Percentiles rank a stretch among this genome's conserved stretches.
Conservation (phyloP, 345 rosid genomes). For the Ceriops zippeliana region DNA sequence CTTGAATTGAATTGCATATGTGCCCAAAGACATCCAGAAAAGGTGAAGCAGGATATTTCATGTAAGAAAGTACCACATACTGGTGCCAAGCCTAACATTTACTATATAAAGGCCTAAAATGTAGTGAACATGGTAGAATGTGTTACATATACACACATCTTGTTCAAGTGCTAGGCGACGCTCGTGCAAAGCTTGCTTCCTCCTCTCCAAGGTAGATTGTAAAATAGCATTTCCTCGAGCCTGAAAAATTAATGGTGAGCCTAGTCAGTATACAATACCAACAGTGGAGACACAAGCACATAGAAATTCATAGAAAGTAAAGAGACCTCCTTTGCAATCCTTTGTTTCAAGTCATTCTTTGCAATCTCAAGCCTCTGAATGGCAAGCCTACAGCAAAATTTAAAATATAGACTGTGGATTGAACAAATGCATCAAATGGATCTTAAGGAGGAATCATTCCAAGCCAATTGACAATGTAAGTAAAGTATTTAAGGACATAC, state of each 20-base stretch:
- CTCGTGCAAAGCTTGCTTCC: constrained; percentile 98
- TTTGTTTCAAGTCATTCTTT: constrained; percentile 86
- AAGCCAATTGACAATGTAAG: not conserved
- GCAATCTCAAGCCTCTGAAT: constrained; percentile 94
- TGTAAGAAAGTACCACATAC: not conserved
- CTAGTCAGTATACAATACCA: constrained; percentile 25
- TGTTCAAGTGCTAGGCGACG: constrained; percentile 97
- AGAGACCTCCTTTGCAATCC: constrained; percentile 93
- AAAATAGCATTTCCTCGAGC: constrained; percentile 96
- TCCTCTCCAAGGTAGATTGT: constrained; percentile 95
- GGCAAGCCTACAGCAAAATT: constrained; percentile 65
- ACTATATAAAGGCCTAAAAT: not conserved
- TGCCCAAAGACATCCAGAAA: not conserved
- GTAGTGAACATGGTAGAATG: constrained; percentile 15
- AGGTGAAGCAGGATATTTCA: not conserved
- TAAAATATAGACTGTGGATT: not conserved
- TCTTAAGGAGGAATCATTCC: not conserved
- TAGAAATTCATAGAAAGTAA: constrained; percentile 16
- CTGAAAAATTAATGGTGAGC: constrained; percentile 34
- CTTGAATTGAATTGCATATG: not conserved
- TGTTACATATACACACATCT: constrained; percentile 59
- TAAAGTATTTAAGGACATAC: not conserved
- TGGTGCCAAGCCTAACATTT: not conserved
- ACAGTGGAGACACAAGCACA: constrained; percentile 9
- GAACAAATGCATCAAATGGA: too few relatives aligned